phyloP scores from a whole-genome alignment of 768 basidiomycete genomes.

The Leucosporidium creatinivorum region DNA sequence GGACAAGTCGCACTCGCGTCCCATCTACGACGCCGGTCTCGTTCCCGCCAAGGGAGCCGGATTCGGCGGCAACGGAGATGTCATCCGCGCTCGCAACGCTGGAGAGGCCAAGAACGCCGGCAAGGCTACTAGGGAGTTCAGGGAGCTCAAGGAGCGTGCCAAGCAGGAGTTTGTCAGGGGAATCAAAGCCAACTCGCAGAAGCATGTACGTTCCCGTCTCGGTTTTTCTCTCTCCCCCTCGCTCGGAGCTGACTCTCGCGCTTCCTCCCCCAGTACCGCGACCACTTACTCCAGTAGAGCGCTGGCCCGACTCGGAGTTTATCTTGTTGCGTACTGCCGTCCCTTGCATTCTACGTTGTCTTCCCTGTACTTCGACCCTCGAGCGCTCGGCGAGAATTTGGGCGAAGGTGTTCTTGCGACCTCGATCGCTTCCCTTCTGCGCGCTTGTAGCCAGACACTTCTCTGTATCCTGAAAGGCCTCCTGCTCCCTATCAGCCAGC shows the following conservation, averaged over 20 bases:
- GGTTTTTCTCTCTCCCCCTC: not conserved
- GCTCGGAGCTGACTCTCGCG: not conserved
- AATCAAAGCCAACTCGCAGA: conserved; percentile 1
- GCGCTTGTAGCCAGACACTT: too few relatives aligned
- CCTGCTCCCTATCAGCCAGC: too few relatives aligned
- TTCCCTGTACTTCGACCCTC: too few relatives aligned
- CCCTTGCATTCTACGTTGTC: too few relatives aligned
- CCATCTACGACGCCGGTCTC: conserved; percentile 59
- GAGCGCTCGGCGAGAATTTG: too few relatives aligned
- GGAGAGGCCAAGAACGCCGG: conserved; percentile 92
- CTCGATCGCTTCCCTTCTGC: too few relatives aligned
- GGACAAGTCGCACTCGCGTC: conserved; percentile 30
- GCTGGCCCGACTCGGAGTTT: too few relatives aligned
- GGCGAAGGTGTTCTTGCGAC: too few relatives aligned
- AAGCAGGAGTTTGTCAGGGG: not conserved
- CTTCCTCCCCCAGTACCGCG: not conserved
- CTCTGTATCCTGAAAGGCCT: too few relatives aligned
- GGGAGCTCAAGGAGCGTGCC: not conserved
- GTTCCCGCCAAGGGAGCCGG: conserved; percentile 81
- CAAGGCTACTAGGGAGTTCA: conserved; percentile 48
- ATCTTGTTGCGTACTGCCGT: too few relatives aligned
- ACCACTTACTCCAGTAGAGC: not conserved
- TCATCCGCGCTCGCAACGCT: conserved; percentile 83
- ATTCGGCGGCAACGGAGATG: conserved; percentile 69
- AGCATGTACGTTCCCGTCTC: not conserved